Conservation (phyloP, 2,329 filamentous ascomycete genomes). For the Fusarium buharicum region DNA sequence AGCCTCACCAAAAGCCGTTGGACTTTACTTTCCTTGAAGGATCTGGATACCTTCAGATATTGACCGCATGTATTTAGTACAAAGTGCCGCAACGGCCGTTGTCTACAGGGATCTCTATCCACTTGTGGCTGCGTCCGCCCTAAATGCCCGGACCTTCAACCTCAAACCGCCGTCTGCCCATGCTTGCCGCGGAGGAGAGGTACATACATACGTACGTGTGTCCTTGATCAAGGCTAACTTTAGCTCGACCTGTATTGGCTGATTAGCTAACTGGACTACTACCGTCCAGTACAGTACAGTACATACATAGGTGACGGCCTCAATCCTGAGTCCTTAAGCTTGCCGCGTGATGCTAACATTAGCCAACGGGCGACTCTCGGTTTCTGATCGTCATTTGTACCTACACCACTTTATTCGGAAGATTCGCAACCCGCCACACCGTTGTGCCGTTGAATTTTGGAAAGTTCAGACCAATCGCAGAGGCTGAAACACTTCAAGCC, state of each 20-base stretch:
- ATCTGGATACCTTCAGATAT: not conserved
- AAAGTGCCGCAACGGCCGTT: slow-evolving; percentile 34
- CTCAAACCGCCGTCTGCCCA: slow-evolving; percentile 44
- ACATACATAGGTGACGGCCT: slow-evolving; percentile 35
- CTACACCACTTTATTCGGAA: slow-evolving; percentile 33
- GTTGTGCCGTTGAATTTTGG: slow-evolving; percentile 35
- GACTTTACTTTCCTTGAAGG: slow-evolving; percentile 6
- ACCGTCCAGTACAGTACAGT: too few relatives aligned
- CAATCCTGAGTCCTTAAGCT: slow-evolving; percentile 43
- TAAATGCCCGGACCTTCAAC: slow-evolving; percentile 39
- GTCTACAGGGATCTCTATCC: slow-evolving; percentile 37
- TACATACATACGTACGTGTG: not conserved
- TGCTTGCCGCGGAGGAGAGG: slow-evolving; percentile 37
- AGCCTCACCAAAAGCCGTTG: slow-evolving; percentile 41
- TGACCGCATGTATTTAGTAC: slow-evolving; percentile 32
- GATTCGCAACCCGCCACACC: slow-evolving; percentile 39
- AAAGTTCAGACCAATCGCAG: slow-evolving; percentile 35
- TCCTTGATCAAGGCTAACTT: slow-evolving; percentile 31
- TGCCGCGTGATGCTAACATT: slow-evolving; percentile 37
- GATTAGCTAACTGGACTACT: not conserved
- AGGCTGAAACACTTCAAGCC: slow-evolving; percentile 42
- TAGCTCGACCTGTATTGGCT: slow-evolving; percentile 38
- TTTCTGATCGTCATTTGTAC: slow-evolving; percentile 17
- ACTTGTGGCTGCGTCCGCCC: slow-evolving; percentile 45
- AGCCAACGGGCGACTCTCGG: slow-evolving; percentile 5